Evolutionary conservation across 331 rosid genomes (phyloP).

Genomic region (Cydonia oblonga): DNA sequence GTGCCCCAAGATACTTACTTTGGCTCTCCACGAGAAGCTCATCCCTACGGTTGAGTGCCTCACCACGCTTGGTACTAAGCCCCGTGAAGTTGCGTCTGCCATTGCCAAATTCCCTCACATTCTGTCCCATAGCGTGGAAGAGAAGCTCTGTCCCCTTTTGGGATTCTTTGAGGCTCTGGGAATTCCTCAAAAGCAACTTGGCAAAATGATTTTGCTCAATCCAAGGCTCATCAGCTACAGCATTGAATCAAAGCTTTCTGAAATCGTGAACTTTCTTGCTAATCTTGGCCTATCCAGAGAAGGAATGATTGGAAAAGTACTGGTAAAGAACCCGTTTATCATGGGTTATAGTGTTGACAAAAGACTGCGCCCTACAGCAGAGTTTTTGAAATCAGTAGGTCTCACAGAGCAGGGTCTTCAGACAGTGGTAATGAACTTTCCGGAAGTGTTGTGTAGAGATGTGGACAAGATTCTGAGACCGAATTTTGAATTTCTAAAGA

Average conservation of each 20-base stretch:
- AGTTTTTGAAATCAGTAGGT: conserved; percentile 60
- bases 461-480: conserved; percentile 58
- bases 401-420: conserved; percentile 53
- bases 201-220: conserved; percentile 65
- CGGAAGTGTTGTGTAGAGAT: conserved; percentile 74
- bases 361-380: conserved; percentile 59
- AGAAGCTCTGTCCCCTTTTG: conserved; percentile 90
- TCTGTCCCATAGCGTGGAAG: conserved; percentile 71
- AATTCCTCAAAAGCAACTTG: conserved; percentile 68
- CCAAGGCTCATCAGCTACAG: conserved; percentile 92
- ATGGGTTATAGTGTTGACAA: conserved; percentile 81
- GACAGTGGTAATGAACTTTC: conserved; percentile 50
- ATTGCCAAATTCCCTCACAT: conserved; percentile 72
- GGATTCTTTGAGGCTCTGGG: conserved; percentile 80
- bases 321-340: conserved; percentile 62
- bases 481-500: conserved; percentile 46
- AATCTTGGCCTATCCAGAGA: conserved; percentile 63
- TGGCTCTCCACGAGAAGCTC: conserved; percentile 71
- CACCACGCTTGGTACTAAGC: conserved; percentile 55
- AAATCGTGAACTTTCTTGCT: conserved; percentile 59
- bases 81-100: conserved; percentile 62
- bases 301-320: conserved; percentile 68
- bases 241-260: conserved; percentile 66
- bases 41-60: conserved; percentile 82
- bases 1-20: conserved; percentile 71